phyloP scores from a whole-genome alignment of 1,284 basidiomycete species.

The Microbotryum violaceum region DNA sequence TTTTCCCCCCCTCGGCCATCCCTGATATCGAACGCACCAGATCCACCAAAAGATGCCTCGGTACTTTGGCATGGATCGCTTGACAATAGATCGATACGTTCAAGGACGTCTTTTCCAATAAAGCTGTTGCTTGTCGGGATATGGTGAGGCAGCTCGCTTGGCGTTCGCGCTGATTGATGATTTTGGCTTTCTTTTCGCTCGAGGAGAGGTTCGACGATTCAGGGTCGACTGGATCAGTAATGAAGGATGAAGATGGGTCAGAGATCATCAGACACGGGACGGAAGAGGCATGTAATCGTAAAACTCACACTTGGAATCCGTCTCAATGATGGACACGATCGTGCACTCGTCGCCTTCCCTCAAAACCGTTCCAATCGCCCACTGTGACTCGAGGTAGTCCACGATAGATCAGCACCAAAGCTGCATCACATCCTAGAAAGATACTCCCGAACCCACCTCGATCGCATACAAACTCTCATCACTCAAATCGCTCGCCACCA shows the following conservation, averaged over 20 bases:
- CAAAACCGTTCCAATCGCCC: conserved; percentile 85
- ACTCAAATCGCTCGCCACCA: conserved; percentile 87
- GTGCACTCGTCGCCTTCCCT: conserved; percentile 80
- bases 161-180: conserved; percentile 33
- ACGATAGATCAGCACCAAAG: background rate
- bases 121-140: conserved; percentile 54
- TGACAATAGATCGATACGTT: conserved; percentile 84
- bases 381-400: conserved; percentile 6
- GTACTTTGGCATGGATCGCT: conserved; percentile 69
- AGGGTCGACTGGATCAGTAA: conserved; percentile 59
- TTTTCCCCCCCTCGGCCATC: no score
- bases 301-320: conserved; percentile 63
- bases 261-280: no score
- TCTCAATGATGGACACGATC: conserved; percentile 85
- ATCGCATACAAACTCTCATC: conserved; percentile 86
- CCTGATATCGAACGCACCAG: conserved; percentile 45
- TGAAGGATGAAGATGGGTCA: no score
- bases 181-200: conserved; percentile 26
- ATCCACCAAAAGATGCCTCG: conserved; percentile 77
- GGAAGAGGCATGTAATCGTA: no score
- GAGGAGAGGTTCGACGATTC: conserved; percentile 47
- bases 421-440: conserved; percentile 25
- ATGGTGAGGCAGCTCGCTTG: conserved; percentile 28
- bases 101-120: conserved; percentile 81
- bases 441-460: conserved; percentile 43